These are phyloP conservation scores for Aspergillus pseudotamarii DNA, from an alignment of 2,329 filamentous ascomycete genomes.

Conservation along the genomic window DNA sequence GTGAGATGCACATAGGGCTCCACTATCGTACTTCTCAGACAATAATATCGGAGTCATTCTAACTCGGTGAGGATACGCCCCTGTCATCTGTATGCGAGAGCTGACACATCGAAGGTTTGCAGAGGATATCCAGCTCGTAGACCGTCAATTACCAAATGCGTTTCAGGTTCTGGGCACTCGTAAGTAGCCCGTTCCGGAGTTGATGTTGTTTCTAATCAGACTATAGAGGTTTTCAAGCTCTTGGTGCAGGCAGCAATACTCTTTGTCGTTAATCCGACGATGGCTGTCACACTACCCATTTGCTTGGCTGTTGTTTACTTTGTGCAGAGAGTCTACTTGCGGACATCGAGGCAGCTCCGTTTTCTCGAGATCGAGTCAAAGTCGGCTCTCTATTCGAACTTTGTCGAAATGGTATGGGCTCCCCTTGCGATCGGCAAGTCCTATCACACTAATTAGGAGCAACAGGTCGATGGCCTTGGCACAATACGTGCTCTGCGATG, in stretches of 20 bases:
- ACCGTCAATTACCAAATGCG: background rate
- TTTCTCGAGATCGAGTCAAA: conserved; percentile 24
- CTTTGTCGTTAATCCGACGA: background rate
- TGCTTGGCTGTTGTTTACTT: background rate
- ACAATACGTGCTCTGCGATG: conserved; percentile 22
- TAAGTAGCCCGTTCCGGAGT: background rate
- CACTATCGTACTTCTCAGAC: background rate
- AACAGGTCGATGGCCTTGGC: conserved; percentile 10
- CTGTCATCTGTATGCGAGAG: background rate
- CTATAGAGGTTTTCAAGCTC: background rate
- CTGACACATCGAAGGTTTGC: background rate
- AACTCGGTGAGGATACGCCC: background rate
- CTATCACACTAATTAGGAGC: background rate
- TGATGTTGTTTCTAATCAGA: too few species aligned
- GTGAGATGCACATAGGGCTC: background rate
- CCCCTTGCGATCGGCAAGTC: background rate
- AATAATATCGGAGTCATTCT: background rate
- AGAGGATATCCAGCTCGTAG: background rate
- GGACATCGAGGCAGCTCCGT: conserved; percentile 20
- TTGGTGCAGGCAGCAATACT: background rate
- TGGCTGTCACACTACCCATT: background rate
- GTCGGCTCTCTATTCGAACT: conserved; percentile 16
- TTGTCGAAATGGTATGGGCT: conserved; percentile 12
- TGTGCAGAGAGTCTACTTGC: conserved; percentile 9
- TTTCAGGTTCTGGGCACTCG: background rate